Percentiles rank a stretch among this genome's conserved stretches.
Evolutionary conservation across 306 rosid genomes (phyloP).

Genomic region (Trifolium dubium): DNA sequence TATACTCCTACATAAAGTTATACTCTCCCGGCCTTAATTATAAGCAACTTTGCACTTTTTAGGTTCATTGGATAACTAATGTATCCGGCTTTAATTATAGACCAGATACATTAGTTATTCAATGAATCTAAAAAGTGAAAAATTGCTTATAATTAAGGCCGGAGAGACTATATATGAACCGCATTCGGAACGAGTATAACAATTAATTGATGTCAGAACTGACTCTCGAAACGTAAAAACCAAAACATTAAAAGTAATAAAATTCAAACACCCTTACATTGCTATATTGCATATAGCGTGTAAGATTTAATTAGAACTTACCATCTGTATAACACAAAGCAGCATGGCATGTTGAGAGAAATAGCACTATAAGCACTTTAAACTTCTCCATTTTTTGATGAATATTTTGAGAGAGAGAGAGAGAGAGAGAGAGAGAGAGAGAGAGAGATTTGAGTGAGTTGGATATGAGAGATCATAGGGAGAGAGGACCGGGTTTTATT

Average conservation of each 20-base stretch:
- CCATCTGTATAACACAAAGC: conserved; percentile 54
- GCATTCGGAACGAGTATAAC: too few species aligned
- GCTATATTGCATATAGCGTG: neutral
- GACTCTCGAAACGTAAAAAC: too few species aligned
- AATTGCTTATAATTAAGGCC: too few species aligned
- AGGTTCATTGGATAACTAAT: too few species aligned
- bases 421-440: neutral
- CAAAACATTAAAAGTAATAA: neutral
- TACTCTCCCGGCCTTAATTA: too few species aligned
- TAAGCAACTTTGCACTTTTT: too few species aligned
- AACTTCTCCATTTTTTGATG: conserved; percentile 53
- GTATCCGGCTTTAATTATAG: too few species aligned
- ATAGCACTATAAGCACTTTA: conserved; percentile 45
- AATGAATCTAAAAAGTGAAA: too few species aligned
- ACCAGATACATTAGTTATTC: too few species aligned
- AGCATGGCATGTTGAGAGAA: conserved; percentile 51
- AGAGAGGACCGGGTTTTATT: conserved; percentile 50
- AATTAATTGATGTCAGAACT: too few species aligned
- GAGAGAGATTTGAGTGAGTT: neutral
- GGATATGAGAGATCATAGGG: conserved; percentile 29
- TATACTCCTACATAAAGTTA: too few species aligned
- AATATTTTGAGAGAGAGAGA: neutral
- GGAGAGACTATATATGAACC: too few species aligned
- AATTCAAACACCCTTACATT: neutral
- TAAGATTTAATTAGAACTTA: conserved; percentile 35